Conservation (phyloP, 2,329 filamentous ascomycete species). For the Claviceps spartinae region DNA sequence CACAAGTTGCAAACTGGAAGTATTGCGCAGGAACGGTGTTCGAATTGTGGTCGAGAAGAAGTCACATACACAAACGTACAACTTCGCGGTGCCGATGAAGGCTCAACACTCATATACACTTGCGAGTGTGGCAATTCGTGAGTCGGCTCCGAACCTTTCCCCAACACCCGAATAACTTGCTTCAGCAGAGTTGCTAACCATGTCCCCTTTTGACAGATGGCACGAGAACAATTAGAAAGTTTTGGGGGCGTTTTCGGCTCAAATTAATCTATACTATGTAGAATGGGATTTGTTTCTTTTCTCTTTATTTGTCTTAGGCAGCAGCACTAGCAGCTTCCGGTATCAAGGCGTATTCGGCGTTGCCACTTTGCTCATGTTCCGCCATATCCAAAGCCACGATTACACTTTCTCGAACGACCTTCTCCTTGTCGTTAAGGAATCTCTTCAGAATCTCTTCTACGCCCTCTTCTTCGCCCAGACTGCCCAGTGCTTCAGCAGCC, state of each 20-base stretch:
- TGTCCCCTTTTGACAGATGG: slow-evolving; percentile 22
- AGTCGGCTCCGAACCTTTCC: slow-evolving; percentile 15
- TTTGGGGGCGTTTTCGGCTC: slow-evolving; percentile 1
- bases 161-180: background rate
- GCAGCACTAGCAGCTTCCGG: slow-evolving; percentile 43
- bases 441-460: slow-evolving; percentile 74
- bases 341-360: slow-evolving; percentile 84
- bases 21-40: slow-evolving; percentile 54
- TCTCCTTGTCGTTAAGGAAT: slow-evolving; percentile 82
- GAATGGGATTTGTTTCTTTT: background rate
- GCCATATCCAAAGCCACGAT: slow-evolving; percentile 97
- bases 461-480: slow-evolving; percentile 82
- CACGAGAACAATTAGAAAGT: slow-evolving; percentile 48
- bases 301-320: slow-evolving; percentile 18
- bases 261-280: slow-evolving; percentile 1
- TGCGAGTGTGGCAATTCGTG: slow-evolving; percentile 82
- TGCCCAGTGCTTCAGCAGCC: slow-evolving; percentile 89
- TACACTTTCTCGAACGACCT: slow-evolving; percentile 87
- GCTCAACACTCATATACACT: slow-evolving; percentile 79
- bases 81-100: slow-evolving; percentile 85
- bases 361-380: slow-evolving; percentile 81
- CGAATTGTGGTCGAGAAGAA: slow-evolving; percentile 67
- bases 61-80: slow-evolving; percentile 80
- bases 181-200: background rate
- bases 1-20: slow-evolving; percentile 66